Conservation (phyloP, 202 grass and related monocot species). For the Saccharum hybrid region DNA sequence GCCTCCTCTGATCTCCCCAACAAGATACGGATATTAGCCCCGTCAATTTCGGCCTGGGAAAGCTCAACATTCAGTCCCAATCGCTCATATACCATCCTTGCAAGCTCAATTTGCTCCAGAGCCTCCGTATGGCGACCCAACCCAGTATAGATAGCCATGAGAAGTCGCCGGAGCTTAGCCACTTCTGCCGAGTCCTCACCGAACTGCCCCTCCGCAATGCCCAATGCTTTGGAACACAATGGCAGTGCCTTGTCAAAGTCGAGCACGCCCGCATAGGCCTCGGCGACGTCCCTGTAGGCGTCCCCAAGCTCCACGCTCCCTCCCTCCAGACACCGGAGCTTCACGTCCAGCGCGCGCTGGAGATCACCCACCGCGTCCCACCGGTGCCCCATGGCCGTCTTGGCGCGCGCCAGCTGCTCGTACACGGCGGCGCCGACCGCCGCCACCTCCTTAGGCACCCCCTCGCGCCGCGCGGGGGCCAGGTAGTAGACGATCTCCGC, state of each 20-base stretch:
- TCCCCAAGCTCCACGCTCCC: slow-evolving; percentile 53
- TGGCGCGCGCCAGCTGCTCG: slow-evolving; percentile 66
- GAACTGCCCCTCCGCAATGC: slow-evolving; percentile 43
- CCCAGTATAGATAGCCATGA: slow-evolving; percentile 56
- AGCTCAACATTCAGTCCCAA: slow-evolving; percentile 52
- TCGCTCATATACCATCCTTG: slow-evolving; percentile 52
- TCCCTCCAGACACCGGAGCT: slow-evolving; percentile 38
- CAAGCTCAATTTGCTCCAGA: slow-evolving; percentile 63
- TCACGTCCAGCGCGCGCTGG: slow-evolving; percentile 59
- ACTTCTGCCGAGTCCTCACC: slow-evolving; percentile 52
- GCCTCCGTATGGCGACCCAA: slow-evolving; percentile 59
- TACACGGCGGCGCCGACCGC: slow-evolving; percentile 53
- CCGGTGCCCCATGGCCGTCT: slow-evolving; percentile 56
- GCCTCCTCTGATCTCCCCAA: slow-evolving; percentile 66
- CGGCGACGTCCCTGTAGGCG: slow-evolving; percentile 55
- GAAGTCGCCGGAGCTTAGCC: slow-evolving; percentile 55
- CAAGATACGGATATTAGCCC: slow-evolving; percentile 51
- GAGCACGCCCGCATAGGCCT: slow-evolving; percentile 58
- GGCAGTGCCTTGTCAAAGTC: slow-evolving; percentile 67
- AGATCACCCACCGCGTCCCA: slow-evolving; percentile 66
- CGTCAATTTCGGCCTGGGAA: slow-evolving; percentile 56
- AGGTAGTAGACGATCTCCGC: slow-evolving; percentile 55
- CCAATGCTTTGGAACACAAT: slow-evolving; percentile 55
- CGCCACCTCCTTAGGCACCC: slow-evolving; percentile 50
- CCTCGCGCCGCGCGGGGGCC: background rate